These are phyloP conservation scores for Schizochytrium sp. DNA, from an alignment of 108 stramenopile genomes.

Conservation along the genomic window DNA sequence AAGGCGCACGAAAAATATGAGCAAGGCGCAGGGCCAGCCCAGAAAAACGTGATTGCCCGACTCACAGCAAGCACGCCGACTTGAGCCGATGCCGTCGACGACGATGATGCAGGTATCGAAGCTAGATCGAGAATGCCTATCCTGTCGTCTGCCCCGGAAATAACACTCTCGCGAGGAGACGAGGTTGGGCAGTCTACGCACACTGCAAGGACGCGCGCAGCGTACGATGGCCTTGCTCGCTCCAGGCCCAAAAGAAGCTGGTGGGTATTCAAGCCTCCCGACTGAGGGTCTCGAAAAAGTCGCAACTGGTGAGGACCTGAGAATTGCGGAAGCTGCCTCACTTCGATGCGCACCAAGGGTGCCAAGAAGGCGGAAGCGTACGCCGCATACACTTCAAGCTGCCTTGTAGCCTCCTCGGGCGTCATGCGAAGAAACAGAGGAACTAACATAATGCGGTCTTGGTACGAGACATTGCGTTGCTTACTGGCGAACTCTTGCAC, in stretches of 20 bases:
- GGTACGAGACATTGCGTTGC: background rate
- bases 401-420: background rate
- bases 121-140: background rate
- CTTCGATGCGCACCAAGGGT: background rate
- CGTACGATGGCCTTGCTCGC: background rate
- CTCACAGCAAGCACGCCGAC: background rate
- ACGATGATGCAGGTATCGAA: too few species aligned
- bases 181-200: background rate
- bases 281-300: background rate
- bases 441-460: background rate
- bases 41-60: background rate
- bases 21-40: background rate
- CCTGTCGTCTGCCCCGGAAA: background rate
- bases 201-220: background rate
- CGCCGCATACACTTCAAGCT: background rate
- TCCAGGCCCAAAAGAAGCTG: background rate
- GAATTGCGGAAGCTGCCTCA: background rate
- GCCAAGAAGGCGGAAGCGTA: background rate
- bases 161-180: background rate
- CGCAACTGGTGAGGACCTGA: background rate
- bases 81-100: too few species aligned
- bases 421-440: background rate
- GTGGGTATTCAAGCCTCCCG: background rate
- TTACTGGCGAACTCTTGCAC: too few species aligned
- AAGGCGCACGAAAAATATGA: background rate